Percentiles rank a stretch among this genome's conserved stretches.
Evolutionary conservation across 2,329 filamentous ascomycete species (phyloP).

Genomic region (Leptoxyphium fumago): DNA sequence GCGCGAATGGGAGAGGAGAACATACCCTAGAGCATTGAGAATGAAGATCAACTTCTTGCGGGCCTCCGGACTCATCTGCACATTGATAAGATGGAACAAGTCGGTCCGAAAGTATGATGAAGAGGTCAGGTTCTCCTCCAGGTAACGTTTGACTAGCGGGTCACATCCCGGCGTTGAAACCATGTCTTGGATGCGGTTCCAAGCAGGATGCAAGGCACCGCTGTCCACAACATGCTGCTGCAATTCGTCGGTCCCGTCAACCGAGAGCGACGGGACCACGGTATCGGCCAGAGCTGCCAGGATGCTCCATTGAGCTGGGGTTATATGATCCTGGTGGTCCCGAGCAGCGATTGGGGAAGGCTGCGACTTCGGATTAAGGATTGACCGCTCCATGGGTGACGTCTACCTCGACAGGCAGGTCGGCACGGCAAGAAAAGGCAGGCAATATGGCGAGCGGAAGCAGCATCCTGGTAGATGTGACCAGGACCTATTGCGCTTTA

Average conservation of each 20-base stretch:
- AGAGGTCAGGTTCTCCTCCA: slow-evolving; percentile 22
- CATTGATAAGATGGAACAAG: slow-evolving; percentile 33
- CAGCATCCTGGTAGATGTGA: too few species aligned
- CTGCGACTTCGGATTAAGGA: background rate
- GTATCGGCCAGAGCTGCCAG: slow-evolving; percentile 43
- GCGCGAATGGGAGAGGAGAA: background rate
- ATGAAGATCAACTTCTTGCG: slow-evolving; percentile 36
- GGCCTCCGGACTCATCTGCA: slow-evolving; percentile 34
- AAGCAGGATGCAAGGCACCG: slow-evolving; percentile 34
- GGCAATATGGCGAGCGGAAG: too few species aligned
- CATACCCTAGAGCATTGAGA: slow-evolving; percentile 39
- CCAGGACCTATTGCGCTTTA: too few species aligned
- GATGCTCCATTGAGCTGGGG: slow-evolving; percentile 42
- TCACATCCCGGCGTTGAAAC: slow-evolving; percentile 27
- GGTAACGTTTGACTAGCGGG: slow-evolving; percentile 15
- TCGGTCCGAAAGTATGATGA: slow-evolving; percentile 39
- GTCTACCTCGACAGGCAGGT: too few species aligned
- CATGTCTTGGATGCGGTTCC: slow-evolving; percentile 30
- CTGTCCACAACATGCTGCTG: slow-evolving; percentile 13
- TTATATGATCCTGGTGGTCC: slow-evolving; percentile 18
- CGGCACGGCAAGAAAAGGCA: too few species aligned
- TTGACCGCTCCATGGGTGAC: background rate
- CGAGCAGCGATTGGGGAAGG: background rate
- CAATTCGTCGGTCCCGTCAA: slow-evolving; percentile 9
- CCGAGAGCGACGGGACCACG: slow-evolving; percentile 42